These are phyloP conservation scores for Teratosphaeria gauchensis DNA, from an alignment of 2,329 filamentous ascomycete species.

Conservation along the genomic window DNA sequence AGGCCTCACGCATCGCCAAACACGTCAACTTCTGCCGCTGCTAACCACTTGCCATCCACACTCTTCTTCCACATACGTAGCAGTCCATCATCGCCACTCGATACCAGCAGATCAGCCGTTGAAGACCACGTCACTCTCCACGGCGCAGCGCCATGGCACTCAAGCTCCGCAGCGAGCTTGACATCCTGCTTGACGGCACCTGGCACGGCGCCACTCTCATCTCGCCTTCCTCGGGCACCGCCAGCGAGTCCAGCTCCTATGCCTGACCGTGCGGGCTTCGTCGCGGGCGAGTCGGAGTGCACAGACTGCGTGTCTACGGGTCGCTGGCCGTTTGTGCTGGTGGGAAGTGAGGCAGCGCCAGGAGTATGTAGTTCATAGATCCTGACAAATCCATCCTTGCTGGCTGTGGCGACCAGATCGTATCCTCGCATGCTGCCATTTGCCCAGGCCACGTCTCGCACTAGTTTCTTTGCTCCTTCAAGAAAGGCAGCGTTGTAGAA, in stretches of 20 bases:
- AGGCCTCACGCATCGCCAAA: not conserved
- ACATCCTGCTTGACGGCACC: conserved; percentile 57
- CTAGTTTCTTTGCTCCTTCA: conserved; percentile 61
- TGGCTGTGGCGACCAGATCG: conserved; percentile 83
- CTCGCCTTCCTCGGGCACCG: conserved; percentile 39
- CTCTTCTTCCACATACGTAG: conserved; percentile 42
- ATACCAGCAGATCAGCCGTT: conserved; percentile 59
- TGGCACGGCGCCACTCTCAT: conserved; percentile 45
- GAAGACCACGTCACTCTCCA: conserved; percentile 63
- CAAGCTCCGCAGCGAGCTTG: conserved; percentile 56
- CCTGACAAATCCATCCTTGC: conserved; percentile 80
- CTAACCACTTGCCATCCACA: conserved; percentile 38
- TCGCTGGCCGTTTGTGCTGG: conserved; percentile 9
- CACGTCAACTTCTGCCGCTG: conserved; percentile 39
- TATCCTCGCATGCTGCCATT: conserved; percentile 83
- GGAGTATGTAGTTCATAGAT: conserved; percentile 72
- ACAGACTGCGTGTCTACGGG: not conserved
- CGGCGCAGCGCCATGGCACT: conserved; percentile 59
- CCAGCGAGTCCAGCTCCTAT: conserved; percentile 45
- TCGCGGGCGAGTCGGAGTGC: not conserved
- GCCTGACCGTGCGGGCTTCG: conserved; percentile 34
- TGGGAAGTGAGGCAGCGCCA: conserved; percentile 40
- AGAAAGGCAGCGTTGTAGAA: conserved; percentile 81
- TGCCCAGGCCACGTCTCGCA: conserved; percentile 80
- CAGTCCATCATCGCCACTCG: conserved; percentile 65